Evolutionary conservation across 2,329 filamentous ascomycete species (phyloP), one percentile per base, ranked within the genome.

Genomic region (Eurotiales sp.): DNA sequence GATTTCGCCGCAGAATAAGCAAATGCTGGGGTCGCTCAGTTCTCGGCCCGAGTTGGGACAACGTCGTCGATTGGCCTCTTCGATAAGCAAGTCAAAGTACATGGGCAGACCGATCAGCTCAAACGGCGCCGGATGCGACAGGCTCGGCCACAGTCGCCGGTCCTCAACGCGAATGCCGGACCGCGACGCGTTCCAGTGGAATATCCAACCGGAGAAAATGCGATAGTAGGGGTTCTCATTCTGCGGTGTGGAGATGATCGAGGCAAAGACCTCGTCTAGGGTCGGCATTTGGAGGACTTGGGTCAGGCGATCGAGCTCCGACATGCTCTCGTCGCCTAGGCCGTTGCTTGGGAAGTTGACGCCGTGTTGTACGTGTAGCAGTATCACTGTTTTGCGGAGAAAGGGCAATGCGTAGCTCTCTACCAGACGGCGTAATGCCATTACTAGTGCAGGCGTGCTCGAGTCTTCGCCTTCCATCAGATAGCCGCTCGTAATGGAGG

Each of bases 1-100:
- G 36, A 99, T 89, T n/a, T 91, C 90, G 29, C 93, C 92, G 65
- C 93, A 99, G 73, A 96, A 90, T 34, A 99, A 79, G 64, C 93
- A 99, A 32, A 99, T 82, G 57, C 87, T 88, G 0, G 93, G 90
- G 68, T 99, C 95, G 2, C 85, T 86, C 46, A 99, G 75, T 60
- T 96, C 92, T 66, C 93, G 95, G 58, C 90, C 90, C 1, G 90
- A 96, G 2, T 85, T 95, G 0, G 90, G 90, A 64, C 93, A 99
- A 45, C 81, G 84, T 47, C 87, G 78, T 57, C 84, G 85, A 59
- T 93, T 92, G 22, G 90, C 89, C 70, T 95, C 91, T 64, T 96
- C 92, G 53, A 96, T 95, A 32, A 99, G 77, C 2, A 84, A 86
- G 67, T 97, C 93, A 66, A 90, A 99, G 62, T 92, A 90, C 70